Evolutionary conservation across 768 basidiomycete genomes (phyloP), one percentile per base, ranked within the genome.

Genomic region (Termitomyces sp.): DNA sequence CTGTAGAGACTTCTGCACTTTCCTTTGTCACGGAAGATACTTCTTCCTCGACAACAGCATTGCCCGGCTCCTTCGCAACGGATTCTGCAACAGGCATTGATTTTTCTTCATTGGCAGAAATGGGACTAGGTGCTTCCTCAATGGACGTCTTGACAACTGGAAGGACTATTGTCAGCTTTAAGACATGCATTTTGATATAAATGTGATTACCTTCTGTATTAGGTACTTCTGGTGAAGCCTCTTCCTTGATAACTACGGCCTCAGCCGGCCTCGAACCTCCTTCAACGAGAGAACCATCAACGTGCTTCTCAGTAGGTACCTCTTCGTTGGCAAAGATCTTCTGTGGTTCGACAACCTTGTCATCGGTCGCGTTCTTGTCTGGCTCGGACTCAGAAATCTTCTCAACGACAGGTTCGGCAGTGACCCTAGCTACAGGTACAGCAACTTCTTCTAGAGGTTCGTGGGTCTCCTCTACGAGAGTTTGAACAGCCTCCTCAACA

Each of bases 321-420:
- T 44, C 43, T 44, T 26, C 43, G 24, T 14, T 44, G 24, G 14
- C 13, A 13, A 26, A 14, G 24, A 26, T 3, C 43, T 26, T 16
- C 24, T 16, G 5, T 22, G 43, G 14, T 24, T 44, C 5, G 2
- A 7, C 13, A 44, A 44, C 43, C 24, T 44, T 24, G 14, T 44
- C 24, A 44, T 26, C 24, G 7, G 6, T 16, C 13, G 13, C 10
- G n/a, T 4, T n/a, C 24, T 42, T 9, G 14, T 42, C 24, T 3
- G 51, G 37, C 18, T 52, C 51, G 13, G 37, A 18, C 12, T 53
- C 39, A 53, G 27, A 18, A 16, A 14, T n/a, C 24, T 49, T 32
- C 24, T 32, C 52, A 50, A 59, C 55, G 26, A 59, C 66, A 29
- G 46, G 57, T 39, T 44, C 46, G 14, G 60, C 41, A 31, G 55